A percentile compares a stretch with the other conserved stretches of the same genome.
Conservation (phyloP, 176 grass and related monocot genomes). For the Dactylis glomerata region DNA sequence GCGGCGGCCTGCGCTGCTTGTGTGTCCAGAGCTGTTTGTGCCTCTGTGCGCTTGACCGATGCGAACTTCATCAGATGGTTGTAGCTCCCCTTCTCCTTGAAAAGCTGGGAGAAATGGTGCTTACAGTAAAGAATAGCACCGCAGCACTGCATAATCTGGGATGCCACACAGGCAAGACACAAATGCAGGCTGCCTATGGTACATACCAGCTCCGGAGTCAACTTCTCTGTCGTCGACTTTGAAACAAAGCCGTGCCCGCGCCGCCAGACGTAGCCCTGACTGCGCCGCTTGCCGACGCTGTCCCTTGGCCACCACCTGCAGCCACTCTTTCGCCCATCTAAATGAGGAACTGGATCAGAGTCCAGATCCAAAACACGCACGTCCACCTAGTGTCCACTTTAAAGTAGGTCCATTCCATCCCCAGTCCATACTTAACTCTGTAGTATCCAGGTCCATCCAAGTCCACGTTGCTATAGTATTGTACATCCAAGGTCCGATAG, state of each 20-base stretch:
- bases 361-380: too few relatives aligned
- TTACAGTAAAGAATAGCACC: conserved; percentile 73
- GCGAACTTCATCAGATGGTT: conserved; percentile 91
- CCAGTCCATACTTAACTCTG: too few relatives aligned
- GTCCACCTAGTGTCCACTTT: too few relatives aligned
- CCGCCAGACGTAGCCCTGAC: too few relatives aligned
- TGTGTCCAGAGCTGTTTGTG: conserved; percentile 33
- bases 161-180: not conserved
- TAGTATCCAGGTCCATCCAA: too few relatives aligned
- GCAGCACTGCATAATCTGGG: not conserved
- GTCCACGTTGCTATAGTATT: too few relatives aligned
- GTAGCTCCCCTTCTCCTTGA: conserved; percentile 99
- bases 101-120: conserved; percentile 97
- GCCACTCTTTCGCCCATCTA: too few relatives aligned
- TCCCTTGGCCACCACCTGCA: too few relatives aligned
- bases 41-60: conserved; percentile 52
- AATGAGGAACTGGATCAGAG: too few relatives aligned
- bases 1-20: conserved; percentile 28
- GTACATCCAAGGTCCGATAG: too few relatives aligned
- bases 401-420: too few relatives aligned
- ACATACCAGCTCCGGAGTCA: conserved; percentile 65
- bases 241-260: conserved; percentile 4
- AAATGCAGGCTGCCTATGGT: not conserved
- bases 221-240: conserved; percentile 48
- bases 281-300: too few relatives aligned